These are phyloP conservation scores for Suhomyces bokatorum DNA, from an alignment of 1,139 yeast species.

Conservation along the genomic window DNA sequence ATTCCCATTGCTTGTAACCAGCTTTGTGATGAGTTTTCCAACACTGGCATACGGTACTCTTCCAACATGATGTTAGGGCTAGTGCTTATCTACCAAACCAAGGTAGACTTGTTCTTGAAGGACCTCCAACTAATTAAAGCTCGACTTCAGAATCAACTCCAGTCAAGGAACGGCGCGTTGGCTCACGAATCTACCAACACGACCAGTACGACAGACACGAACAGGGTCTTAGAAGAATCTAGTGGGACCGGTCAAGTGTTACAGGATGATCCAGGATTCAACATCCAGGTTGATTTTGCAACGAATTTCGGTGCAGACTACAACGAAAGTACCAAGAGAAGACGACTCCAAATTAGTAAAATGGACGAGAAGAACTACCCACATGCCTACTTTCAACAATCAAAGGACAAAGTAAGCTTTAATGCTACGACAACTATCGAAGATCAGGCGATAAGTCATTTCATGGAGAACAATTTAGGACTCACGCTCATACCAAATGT, in stretches of 20 bases:
- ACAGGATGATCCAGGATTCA: conserved; percentile 44
- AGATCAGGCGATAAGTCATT: conserved; percentile 6
- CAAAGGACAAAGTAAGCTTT: background rate
- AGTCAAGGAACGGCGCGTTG: conserved; percentile 3
- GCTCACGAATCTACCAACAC: background rate
- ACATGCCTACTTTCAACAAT: background rate
- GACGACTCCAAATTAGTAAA: conserved; percentile 18
- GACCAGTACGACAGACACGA: background rate
- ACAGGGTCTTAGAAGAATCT: too few species aligned
- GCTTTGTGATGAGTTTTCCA: conserved; percentile 26
- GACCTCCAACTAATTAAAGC: conserved; percentile 33
- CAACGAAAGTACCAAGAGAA: conserved; percentile 9
- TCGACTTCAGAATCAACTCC: conserved; percentile 24
- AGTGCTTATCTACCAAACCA: conserved; percentile 52
- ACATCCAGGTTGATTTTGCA: conserved; percentile 33
- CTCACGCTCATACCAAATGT: background rate
- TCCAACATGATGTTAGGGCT: conserved; percentile 60
- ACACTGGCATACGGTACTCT: conserved; percentile 43
- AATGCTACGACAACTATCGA: conserved; percentile 3
- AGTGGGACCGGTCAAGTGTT: conserved; percentile 13
- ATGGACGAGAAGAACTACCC: conserved; percentile 16
- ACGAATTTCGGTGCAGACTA: conserved; percentile 12
- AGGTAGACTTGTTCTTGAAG: conserved; percentile 45
- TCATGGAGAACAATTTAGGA: conserved; percentile 4
- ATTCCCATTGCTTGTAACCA: conserved; percentile 49